Evolutionary conservation across 192 early-diverging fungal genomes (phyloP), one percentile per base, ranked within the genome.

Genomic region (Cladochytrium replicatum): DNA sequence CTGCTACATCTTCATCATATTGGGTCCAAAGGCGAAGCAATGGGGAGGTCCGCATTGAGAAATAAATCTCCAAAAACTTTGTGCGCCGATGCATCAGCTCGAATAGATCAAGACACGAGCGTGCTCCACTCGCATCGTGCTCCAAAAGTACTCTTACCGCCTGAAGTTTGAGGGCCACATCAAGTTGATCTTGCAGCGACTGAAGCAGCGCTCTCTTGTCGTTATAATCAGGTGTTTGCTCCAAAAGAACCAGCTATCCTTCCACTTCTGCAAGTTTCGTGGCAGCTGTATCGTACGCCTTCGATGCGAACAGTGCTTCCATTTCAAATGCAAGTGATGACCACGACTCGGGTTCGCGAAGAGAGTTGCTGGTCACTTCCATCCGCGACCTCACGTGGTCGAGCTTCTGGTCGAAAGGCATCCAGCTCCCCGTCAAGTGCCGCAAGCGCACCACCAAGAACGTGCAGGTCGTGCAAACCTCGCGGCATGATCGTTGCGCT

Each of bases 311-410:
- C n/a, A 84, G 69, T 2, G 66, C 67, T 21, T 78, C 64, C 45
- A 85, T 78, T 50, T 89, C 85, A 0, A 66, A 50, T 22, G 80
- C 71, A 29, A 89, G 71, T 24, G 82, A 82, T 25, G 55, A 78
- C 87, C 87, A 89, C 58, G 81, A 86, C 41, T 89, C 85, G 0
- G 85, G 75, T 46, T 89, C 85, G 43, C 72, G 67, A 0, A 90
- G 54, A 1, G 75, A 46, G n/a, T 67, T 50, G n/a, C n/a, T n/a
- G 24, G 81, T 79, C 2, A 55, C 54, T 43, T 80, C 74, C 86
- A 88, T 88, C 1, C 86, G 57, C 4, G 63, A 67, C 22, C 83
- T 69, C 37, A 84, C 80, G 1, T 69, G 54, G 60, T 85, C 84
- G 2, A 84, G 52, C 31, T 73, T n/a, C n/a, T n/a, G n/a, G n/a